phyloP scores from a whole-genome alignment of 208 protist species.

The Willaertia magna region DNA sequence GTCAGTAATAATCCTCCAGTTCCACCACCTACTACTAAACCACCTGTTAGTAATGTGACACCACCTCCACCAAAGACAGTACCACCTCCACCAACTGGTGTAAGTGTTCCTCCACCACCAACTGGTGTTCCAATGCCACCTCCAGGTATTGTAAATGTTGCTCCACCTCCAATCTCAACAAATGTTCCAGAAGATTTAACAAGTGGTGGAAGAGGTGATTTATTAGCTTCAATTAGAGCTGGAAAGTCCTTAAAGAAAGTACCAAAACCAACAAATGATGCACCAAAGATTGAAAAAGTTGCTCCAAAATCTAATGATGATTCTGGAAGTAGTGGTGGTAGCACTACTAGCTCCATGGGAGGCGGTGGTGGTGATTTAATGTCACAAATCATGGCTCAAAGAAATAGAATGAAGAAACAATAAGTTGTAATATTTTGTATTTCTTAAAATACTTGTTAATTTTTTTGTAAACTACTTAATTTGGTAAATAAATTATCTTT shows the following conservation, averaged over 20 bases:
- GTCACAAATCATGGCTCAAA: neutral
- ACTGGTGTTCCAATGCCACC: neutral
- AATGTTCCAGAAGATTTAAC: neutral
- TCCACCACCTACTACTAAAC: neutral
- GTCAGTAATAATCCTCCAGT: neutral
- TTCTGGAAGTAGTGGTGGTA: neutral
- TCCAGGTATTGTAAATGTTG: neutral
- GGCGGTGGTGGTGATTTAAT: conserved; percentile 1
- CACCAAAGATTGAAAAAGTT: neutral
- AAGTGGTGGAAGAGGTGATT: neutral
- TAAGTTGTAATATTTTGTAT: too few species aligned
- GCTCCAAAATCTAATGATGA: neutral
- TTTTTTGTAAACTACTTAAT: too few species aligned
- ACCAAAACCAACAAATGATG: neutral
- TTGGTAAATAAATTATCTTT: too few species aligned
- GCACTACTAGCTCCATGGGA: neutral
- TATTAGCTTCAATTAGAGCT: neutral
- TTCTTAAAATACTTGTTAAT: too few species aligned
- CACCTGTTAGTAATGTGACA: neutral
- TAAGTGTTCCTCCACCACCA: neutral
- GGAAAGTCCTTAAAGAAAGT: neutral
- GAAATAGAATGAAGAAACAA: neutral
- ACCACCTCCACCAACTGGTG: neutral
- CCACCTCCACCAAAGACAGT: neutral
- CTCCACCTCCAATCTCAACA: neutral